Base-by-base conservation (phyloP, 148 eudicot genomes). In the Camellia sinensis region DNA sequence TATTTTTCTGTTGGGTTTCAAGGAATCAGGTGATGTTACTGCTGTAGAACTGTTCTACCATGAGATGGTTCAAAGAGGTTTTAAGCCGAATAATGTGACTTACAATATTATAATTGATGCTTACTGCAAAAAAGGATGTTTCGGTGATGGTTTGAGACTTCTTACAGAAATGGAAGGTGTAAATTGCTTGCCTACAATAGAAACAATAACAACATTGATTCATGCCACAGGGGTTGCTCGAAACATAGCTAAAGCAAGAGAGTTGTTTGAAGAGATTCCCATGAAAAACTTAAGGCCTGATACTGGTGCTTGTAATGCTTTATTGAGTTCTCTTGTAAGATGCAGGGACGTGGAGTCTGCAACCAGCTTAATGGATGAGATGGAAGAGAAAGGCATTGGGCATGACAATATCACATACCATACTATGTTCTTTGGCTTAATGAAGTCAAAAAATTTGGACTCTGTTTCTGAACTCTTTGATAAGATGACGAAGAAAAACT, bases 151-250 rank as follows among this genome's bases (percentile, higher is more conserved):
- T 73, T 66, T 91, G 78, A 86, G 97, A 81, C 91, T 95, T 72
- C 78, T 89, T 67, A 86, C 89, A 71, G 97, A 92, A 62, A 95
- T 95, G 98, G 93, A 93, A 82, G 29, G 61, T 61, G 67, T 2
- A n/a, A 87, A 86, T 68, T 87, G 82, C 82, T 78, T 63, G 37
- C 94, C 94, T 6, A 85, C 94, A 13, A 67, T 95, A 77, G 88
- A 91, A 84, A 95, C 91, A 48, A 84, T 93, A 40, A 90, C 98
- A 19, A 95, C 94, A 45, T 82, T 95, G 84, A 90, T 95, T 82
- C 98, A 93, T 48, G 97, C 97, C 29, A 97, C 98, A 60, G 98
- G 98, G 74, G 74, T 95, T 82, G 92, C 89, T 79, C 90, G 87
- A 76, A 95, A 95, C 71, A 44, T 77, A 73, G 53, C 76, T 5